These are phyloP conservation scores for Botrytis porri DNA, from an alignment of 2,329 filamentous ascomycete genomes.

Conservation along the genomic window DNA sequence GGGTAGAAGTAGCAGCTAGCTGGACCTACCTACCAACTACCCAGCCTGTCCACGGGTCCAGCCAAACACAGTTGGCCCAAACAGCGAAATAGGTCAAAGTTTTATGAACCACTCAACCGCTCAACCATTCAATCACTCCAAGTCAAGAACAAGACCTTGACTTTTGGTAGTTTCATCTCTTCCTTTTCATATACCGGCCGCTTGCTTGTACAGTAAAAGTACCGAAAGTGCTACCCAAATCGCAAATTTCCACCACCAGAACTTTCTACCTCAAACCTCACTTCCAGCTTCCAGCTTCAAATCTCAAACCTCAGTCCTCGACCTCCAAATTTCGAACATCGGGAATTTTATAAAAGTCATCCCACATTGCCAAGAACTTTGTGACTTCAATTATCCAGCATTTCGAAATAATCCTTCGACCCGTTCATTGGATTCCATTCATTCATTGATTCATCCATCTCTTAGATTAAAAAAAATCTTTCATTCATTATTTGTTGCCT, in stretches of 20 bases:
- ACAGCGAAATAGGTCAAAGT: neutral
- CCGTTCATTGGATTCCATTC: neutral
- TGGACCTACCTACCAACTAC: neutral
- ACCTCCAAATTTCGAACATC: neutral
- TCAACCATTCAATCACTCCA: neutral
- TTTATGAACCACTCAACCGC: neutral
- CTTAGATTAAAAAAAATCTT: neutral
- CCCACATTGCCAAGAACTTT: slow-evolving; percentile 11
- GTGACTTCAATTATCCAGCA: slow-evolving; percentile 12
- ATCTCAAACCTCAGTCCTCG: neutral
- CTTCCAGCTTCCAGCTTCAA: neutral
- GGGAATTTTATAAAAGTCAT: slow-evolving; percentile 2
- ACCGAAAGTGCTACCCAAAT: neutral
- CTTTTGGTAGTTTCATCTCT: slow-evolving; percentile 9
- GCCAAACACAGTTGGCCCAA: neutral
- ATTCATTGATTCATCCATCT: neutral
- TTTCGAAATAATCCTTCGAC: neutral
- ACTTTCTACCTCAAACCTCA: neutral
- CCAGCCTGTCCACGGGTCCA: neutral
- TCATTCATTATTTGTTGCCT: slow-evolving; percentile 14
- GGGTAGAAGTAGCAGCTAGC: neutral
- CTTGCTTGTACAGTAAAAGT: neutral
- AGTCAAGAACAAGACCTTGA: neutral
- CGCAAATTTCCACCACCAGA: neutral
- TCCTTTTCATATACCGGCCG: neutral